Base-by-base conservation (phyloP, 306 rosid genomes). In the Pueraria montana region DNA sequence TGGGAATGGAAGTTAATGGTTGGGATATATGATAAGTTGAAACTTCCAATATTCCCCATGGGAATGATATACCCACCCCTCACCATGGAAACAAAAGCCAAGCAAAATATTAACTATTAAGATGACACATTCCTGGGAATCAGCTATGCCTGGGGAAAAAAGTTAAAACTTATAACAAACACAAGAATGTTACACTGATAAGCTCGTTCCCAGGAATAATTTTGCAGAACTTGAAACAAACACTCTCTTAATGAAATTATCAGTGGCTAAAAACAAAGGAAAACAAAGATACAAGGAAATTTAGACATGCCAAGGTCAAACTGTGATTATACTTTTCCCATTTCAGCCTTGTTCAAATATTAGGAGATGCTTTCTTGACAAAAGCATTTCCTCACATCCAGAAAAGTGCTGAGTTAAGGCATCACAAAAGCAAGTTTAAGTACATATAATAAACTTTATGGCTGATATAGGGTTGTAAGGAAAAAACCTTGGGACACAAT, bases 401-500 rank as follows among this genome's bases (percentile, higher is more conserved):
- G 26, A 40, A 36, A 58, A 56, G 46, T 84, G 74, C 45, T 67
- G 34, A 26, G 61, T 66, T 77, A 56, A 74, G 78, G 71, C 74
- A 74, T 84, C 62, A 49, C 23, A 50, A 77, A 68, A 50, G 55
- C 14, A 50, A 9, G 20, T 81, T 45, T 40, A 62, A 50, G 78
- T 59, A 66, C 70, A 79, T 10, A 53, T 43, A 78, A 72, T 48
- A 53, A 80, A 80, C 23, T 83, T 78, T 72, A 49, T 46, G 69
- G 72, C 36, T 74, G 77, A 69, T 67, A 78, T 61, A 77, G 65
- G 89, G 76, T 84, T 81, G 84, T 50, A 69, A 48, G 71, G 59
- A 72, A 84, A 84, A 81, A 92, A 96, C 99, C 99, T 96, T 91
- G 79, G 95, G 92, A 13, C 88, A 84, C 79, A 93, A 85, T 76